Base-by-base conservation (phyloP, 257 asterid species). In the Handroanthus guayacan region DNA sequence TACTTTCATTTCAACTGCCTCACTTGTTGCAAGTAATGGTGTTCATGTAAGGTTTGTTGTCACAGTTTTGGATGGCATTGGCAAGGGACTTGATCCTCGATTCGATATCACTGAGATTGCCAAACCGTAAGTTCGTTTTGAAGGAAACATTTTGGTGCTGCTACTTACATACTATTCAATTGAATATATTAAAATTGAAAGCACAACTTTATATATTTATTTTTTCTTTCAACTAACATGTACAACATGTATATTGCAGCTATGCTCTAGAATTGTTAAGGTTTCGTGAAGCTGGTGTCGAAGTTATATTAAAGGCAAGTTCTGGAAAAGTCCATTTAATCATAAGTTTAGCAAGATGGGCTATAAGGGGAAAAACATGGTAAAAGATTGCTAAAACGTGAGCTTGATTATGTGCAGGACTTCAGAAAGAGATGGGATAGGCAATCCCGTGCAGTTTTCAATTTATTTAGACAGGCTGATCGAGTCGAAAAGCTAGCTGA, bases 81-180 rank as follows among this genome's bases (percentile, higher is more conserved):
- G 98, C 56, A 95, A 95, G 88, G 98, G 99, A 66, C 99, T 95
- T 14, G 98, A 95, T 80, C 91, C 99, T 82, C 97, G 97, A 67
- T 95, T 95, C 86, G 99, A 95, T 78, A 95, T 95, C 86, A 91
- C 98, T 9, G 98, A 95, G 87, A 95, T 95, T 65, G 97, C 99
- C 63, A 93, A 91, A 82, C 98, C 99, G 98, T 95, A 82, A 90
- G 97, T 78, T 67, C 62, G 72, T 61, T 65, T 43, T 48, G 36
- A 45, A 48, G 47, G 5, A 52, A 62, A 39, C 17, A 6, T 17
- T 62, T 39, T 16, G 52, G 10, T 45, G 1, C 12, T 66, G 14
- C 17, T 37, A 0, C 71, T n/a, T 13, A 36, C 43, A 11, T n/a
- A 60, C 67, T 75, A 47, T 45, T 48, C 9, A 76, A 66, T 44